Percentiles rank a stretch among this genome's conserved stretches.
Conservation (phyloP, 1,284 basidiomycete genomes). For the Irpex lacteus region DNA sequence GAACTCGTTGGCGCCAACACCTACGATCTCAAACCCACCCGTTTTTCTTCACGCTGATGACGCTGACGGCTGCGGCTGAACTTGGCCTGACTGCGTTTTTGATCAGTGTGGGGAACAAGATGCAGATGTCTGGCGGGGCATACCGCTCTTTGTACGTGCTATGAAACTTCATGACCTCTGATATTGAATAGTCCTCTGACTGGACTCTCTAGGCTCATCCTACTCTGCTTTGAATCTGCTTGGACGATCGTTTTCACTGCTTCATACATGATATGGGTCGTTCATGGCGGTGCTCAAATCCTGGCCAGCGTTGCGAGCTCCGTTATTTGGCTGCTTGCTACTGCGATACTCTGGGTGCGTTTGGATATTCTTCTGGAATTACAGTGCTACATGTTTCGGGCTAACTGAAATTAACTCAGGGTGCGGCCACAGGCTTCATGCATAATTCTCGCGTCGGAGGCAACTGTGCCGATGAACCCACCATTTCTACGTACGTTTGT, state of each 20-base stretch:
- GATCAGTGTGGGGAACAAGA: conserved; percentile 61
- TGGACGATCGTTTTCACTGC: conserved; percentile 71
- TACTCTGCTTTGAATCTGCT: conserved; percentile 62
- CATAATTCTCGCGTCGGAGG: conserved; percentile 56
- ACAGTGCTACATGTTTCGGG: not conserved
- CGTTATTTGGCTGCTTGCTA: conserved; percentile 66
- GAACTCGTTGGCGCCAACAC: not conserved
- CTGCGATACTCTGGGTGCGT: conserved; percentile 63
- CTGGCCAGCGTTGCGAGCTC: conserved; percentile 74
- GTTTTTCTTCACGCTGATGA: conserved; percentile 66
- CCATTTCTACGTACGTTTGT: conserved; percentile 46
- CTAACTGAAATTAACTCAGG: conserved; percentile 36
- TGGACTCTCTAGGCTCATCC: conserved; percentile 40
- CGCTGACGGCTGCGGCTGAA: conserved; percentile 63
- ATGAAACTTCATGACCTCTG: conserved; percentile 2
- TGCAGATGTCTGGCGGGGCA: conserved; percentile 49
- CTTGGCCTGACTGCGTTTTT: conserved; percentile 70
- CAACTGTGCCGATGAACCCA: conserved; percentile 49
- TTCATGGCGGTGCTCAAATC: conserved; percentile 61
- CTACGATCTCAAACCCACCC: conserved; percentile 50
- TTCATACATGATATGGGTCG: conserved; percentile 67
- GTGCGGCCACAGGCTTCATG: conserved; percentile 62
- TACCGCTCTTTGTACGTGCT: conserved; percentile 64
- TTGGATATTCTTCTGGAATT: no score
- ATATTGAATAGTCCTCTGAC: conserved; percentile 4